These are phyloP conservation scores for Arthroderma sp. DNA, from an alignment of 2,329 filamentous ascomycete species.

Conservation along the genomic window DNA sequence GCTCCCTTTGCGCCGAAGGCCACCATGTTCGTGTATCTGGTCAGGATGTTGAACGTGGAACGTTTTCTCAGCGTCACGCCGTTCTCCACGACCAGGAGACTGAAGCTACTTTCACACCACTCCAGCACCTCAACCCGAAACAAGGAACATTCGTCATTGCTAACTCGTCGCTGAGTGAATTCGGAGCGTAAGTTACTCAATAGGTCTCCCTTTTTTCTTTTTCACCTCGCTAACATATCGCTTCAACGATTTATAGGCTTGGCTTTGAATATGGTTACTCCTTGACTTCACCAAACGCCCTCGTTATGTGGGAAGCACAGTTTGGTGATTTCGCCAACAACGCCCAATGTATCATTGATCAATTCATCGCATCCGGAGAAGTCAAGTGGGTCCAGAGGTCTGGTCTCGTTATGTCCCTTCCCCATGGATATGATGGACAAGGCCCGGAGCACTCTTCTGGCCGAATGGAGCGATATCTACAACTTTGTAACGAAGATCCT, in stretches of 20 bases:
- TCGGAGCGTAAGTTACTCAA: slow-evolving; percentile 41
- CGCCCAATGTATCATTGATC: slow-evolving; percentile 95
- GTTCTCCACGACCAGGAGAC: slow-evolving; percentile 96
- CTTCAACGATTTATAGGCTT: slow-evolving; percentile 44
- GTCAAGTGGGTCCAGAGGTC: slow-evolving; percentile 98
- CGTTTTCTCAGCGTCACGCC: slow-evolving; percentile 94
- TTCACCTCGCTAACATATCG: slow-evolving; percentile 30
- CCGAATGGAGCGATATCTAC: slow-evolving; percentile 91
- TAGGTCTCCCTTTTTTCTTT: background rate
- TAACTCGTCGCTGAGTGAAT: slow-evolving; percentile 77
- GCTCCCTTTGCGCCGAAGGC: slow-evolving; percentile 77
- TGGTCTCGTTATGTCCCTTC: slow-evolving; percentile 87
- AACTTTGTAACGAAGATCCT: slow-evolving; percentile 94
- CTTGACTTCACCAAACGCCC: slow-evolving; percentile 84
- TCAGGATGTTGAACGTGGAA: slow-evolving; percentile 98
- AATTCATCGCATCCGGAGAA: slow-evolving; percentile 96
- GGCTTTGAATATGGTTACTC: slow-evolving; percentile 99
- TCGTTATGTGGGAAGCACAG: slow-evolving; percentile 99
- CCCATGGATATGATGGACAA: slow-evolving; percentile 96
- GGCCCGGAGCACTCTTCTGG: slow-evolving; percentile 97
- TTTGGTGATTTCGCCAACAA: slow-evolving; percentile 99
- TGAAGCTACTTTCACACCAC: slow-evolving; percentile 81
- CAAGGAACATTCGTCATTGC: slow-evolving; percentile 94
- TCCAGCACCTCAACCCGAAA: slow-evolving; percentile 77
- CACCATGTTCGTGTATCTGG: slow-evolving; percentile 96